phyloP scores from a whole-genome alignment of 495 filamentous ascomycete species.

The Aspergillus wentii region DNA sequence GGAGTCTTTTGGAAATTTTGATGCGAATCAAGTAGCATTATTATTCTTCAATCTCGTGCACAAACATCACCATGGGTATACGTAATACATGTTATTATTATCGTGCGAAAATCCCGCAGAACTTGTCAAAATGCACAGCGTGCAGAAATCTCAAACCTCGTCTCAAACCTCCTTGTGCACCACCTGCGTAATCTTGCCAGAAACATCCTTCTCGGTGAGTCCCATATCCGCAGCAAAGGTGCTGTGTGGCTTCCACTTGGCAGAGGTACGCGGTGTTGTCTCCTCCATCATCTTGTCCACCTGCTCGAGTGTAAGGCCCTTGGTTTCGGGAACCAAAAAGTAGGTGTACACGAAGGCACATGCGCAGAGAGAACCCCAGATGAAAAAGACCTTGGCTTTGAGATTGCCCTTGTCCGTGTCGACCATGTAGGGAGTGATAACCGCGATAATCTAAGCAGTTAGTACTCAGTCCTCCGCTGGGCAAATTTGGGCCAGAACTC shows the following conservation, averaged over 20 bases:
- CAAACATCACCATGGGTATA: too few relatives aligned
- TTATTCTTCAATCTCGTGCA: too few relatives aligned
- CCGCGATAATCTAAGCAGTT: constrained; percentile 47
- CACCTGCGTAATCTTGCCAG: constrained; percentile 28
- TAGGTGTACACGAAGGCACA: constrained; percentile 66
- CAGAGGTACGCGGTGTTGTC: constrained; percentile 68
- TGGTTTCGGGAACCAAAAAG: constrained; percentile 81
- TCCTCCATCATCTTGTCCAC: constrained; percentile 90
- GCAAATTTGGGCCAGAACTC: too few relatives aligned
- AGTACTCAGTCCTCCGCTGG: too few relatives aligned
- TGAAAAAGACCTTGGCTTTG: constrained; percentile 75
- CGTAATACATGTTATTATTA: too few relatives aligned
- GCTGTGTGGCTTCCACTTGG: constrained; percentile 66
- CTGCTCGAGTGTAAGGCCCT: constrained; percentile 83
- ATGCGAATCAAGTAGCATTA: too few relatives aligned
- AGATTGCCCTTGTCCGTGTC: constrained; percentile 62
- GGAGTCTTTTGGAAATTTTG: too few relatives aligned
- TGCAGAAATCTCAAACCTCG: too few relatives aligned
- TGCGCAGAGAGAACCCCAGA: constrained; percentile 71
- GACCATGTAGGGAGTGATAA: constrained; percentile 80
- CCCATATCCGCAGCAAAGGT: constrained; percentile 69
- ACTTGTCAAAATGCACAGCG: too few relatives aligned
- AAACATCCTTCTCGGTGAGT: constrained; percentile 34
- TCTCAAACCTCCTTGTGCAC: constrained; percentile 31
- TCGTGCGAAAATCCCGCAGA: too few relatives aligned